Base-by-base conservation (phyloP, 1,284 basidiomycete genomes). In the Heterobasidion occidentale region DNA sequence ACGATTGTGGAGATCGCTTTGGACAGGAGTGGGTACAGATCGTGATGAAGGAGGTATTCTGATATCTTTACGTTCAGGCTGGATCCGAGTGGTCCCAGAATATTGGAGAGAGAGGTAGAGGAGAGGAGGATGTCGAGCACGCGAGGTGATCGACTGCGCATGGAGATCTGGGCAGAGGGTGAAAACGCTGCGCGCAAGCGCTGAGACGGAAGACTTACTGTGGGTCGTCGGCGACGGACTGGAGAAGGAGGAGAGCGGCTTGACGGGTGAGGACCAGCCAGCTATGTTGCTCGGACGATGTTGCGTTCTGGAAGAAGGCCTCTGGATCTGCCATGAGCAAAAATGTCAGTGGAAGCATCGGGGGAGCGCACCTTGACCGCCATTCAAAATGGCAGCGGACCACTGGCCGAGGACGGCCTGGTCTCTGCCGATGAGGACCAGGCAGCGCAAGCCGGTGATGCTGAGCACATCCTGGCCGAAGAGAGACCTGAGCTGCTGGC, bases 261-360 rank as follows among this genome's bases (percentile, higher is more conserved):
- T 77, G 78, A 36, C 75, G 72, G 12, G 88, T 71, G 15, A 90
- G 74, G 2, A 80, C 73, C 11, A 80, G 60, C 82, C 84, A 88
- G 57, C 79, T 82, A 6, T 68, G 65, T 6, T 68, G 62, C 58
- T 77, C 65, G 12, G 65, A 58, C 35, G 73, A 74, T 9, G 56
- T 61, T 1, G 71, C 73, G 6, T 73, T 69, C 79, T 83, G 56
- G 11, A 61, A 46, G 3, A 52, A 54, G 20, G 54, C 52, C 35
- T 20, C 56, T 58, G 2, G 4, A 59, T 27, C 27, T 27, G 27
- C 3, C 3, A 4, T 27, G 5, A 27, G 27, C 35, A 47, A n/a
- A 50, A 2, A 27, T n/a, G 15, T 51, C 11, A 27, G 48, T 56
- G 14, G 53, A 52, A 46, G 36, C 19, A 9, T 17, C 9, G 8